Conservation (phyloP, 306 rosid genomes). For the Vicia villosa region DNA sequence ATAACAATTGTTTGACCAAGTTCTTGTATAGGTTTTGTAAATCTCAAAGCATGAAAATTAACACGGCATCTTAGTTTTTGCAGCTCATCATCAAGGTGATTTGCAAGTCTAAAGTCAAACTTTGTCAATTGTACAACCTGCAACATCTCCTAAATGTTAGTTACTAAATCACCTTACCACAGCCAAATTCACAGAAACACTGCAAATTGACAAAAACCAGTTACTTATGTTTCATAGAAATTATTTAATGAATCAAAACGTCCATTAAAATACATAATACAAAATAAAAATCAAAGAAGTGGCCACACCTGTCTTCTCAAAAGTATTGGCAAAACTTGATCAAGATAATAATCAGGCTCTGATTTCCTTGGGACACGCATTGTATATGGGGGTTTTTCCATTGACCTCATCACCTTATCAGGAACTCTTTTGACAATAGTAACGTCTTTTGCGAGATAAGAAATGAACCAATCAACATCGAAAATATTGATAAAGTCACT, state of each 20-base stretch:
- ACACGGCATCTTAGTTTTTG: constrained; percentile 97
- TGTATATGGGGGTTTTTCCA: constrained; percentile 98
- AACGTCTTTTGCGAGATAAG: constrained; percentile 88
- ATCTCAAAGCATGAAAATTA: constrained; percentile 87
- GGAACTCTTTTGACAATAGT: constrained; percentile 88
- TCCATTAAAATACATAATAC: constrained; percentile 7
- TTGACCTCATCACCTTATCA: constrained; percentile 78
- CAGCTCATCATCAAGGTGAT: constrained; percentile 78
- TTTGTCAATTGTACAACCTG: constrained; percentile 97
- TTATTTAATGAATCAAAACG: constrained; percentile 15
- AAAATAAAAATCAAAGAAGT: not conserved
- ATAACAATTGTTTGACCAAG: constrained; percentile 74
- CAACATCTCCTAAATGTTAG: constrained; percentile 38
- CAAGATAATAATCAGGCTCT: constrained; percentile 91
- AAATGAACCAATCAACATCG: constrained; percentile 87
- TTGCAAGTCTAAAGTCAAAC: constrained; percentile 95
- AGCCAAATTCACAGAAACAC: constrained; percentile 29
- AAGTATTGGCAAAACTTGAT: constrained; percentile 95
- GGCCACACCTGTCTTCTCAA: constrained; percentile 74
- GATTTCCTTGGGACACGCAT: constrained; percentile 99
- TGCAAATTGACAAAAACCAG: constrained; percentile 20
- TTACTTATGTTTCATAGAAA: not conserved
- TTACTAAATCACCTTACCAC: constrained; percentile 29
- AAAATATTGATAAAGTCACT: constrained; percentile 86
- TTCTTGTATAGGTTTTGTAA: constrained; percentile 81